Evolutionary conservation across 768 basidiomycete species (phyloP), one percentile per base, ranked within the genome.

Genomic region (Russula abietina): DNA sequence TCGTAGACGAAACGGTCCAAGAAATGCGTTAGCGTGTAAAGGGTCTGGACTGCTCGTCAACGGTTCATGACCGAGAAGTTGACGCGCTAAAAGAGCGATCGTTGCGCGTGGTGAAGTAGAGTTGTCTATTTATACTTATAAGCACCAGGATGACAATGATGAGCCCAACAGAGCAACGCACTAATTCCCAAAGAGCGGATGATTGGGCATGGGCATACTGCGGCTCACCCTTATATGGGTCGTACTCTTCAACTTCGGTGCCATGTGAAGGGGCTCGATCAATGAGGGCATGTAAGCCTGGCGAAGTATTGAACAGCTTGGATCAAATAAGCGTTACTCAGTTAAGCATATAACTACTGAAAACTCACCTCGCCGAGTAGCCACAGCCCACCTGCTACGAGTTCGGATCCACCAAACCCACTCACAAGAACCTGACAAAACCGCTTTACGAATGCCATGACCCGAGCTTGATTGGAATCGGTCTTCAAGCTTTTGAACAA

Each of bases 1-100:
- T 94, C 92, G 79, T 93, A 98, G 48, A 98, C 91, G 76, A 98
- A 98, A 2, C 95, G 85, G 71, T 98, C 97, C 45, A 98, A 82
- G 83, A 99, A 98, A 69, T 94, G 91, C 0, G 91, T 87, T 26
- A 98, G 83, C 0, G 94, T 95, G 76, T 97, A 94, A 60, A 93
- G 85, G 11, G 91, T 86, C 52, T 0, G 92, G 82, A 10, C 84
- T 87, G 11, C 90, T 88, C 0, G 92, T 91, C 12, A 98, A 76
- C 0, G 88, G 87, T 53, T 87, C 79, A 9, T 80, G 82, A 1
- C 77, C 70, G 54, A 98, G 81, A 12, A 99, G 82, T 71, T 97
- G 91, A 8, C 81, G 82, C 0, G 93, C 89, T 68, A 94, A 91
- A 1, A 96, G 83, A 0, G 91, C 83, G 43, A 98, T 78, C 0